A percentile compares a stretch with the other conserved stretches of the same genome.
Conservation (phyloP, 2,329 filamentous ascomycete species). For the Dactylellina cionopaga region DNA sequence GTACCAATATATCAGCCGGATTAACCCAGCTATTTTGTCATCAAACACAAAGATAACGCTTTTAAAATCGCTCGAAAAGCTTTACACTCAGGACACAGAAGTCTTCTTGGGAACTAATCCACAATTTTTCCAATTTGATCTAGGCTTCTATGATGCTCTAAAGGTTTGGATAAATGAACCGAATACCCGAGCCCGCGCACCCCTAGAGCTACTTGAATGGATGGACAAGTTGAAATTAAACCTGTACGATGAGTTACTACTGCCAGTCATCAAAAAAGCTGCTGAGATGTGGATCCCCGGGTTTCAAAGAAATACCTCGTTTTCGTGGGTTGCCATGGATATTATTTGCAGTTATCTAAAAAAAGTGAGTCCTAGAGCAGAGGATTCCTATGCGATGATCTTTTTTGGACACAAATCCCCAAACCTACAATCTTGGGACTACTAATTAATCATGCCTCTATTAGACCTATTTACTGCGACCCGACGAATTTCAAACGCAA, state of each 20-base stretch:
- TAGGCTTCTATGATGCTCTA: neutral
- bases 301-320: neutral
- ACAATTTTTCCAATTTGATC: neutral
- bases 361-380: neutral
- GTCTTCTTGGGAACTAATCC: neutral
- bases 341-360: neutral
- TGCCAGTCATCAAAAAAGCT: neutral
- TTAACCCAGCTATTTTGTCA: neutral
- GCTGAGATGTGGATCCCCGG: neutral
- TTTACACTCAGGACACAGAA: neutral
- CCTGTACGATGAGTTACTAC: neutral
- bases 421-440: no score
- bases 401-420: no score
- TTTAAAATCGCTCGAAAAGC: neutral
- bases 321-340: neutral
- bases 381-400: no score
- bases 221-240: neutral
- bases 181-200: neutral
- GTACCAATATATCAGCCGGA: neutral
- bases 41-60: neutral
- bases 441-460: no score
- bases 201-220: neutral
- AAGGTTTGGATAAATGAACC: neutral
- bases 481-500: no score
- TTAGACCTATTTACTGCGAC: no score